phyloP scores from a whole-genome alignment of 352 stramenopile genomes.

The Phytophthora niederhauseri region DNA sequence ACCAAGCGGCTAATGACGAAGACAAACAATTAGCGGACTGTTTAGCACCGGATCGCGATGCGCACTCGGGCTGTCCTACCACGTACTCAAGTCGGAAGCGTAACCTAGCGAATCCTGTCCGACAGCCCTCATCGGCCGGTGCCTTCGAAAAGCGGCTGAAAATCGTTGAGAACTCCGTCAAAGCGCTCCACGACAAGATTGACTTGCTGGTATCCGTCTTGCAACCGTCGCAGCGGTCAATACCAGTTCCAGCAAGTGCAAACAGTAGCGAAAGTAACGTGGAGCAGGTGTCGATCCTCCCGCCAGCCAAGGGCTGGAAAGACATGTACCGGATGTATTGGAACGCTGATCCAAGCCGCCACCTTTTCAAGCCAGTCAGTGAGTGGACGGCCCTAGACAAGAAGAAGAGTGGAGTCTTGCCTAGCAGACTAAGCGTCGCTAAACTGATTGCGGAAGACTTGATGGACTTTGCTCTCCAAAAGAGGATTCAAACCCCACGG shows the following conservation, averaged over 20 bases:
- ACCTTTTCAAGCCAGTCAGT: slow-evolving; percentile 12
- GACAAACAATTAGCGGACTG: slow-evolving; percentile 21
- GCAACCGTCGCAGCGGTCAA: neutral
- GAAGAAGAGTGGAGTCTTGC: slow-evolving; percentile 1
- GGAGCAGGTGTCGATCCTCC: slow-evolving; percentile 3
- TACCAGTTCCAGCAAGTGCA: neutral
- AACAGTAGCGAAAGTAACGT: neutral
- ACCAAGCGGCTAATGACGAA: slow-evolving; percentile 14
- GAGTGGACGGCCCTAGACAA: slow-evolving; percentile 12
- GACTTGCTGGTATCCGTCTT: neutral
- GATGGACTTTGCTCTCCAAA: neutral
- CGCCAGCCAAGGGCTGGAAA: slow-evolving; percentile 4
- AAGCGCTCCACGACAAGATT: slow-evolving; percentile 10
- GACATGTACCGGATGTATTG: too few relatives aligned
- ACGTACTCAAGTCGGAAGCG: too few relatives aligned
- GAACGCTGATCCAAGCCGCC: slow-evolving; percentile 3
- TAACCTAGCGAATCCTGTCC: too few relatives aligned
- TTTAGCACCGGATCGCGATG: too few relatives aligned
- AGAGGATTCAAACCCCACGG: neutral
- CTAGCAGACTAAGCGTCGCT: slow-evolving; percentile 13
- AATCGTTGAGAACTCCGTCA: neutral
- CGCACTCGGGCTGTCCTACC: too few relatives aligned
- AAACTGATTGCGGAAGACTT: slow-evolving; percentile 18
- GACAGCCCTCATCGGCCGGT: too few relatives aligned
- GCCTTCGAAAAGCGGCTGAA: slow-evolving; percentile 11